These are phyloP conservation scores for Mycena amicta DNA, from an alignment of 768 basidiomycete genomes.

Conservation along the genomic window DNA sequence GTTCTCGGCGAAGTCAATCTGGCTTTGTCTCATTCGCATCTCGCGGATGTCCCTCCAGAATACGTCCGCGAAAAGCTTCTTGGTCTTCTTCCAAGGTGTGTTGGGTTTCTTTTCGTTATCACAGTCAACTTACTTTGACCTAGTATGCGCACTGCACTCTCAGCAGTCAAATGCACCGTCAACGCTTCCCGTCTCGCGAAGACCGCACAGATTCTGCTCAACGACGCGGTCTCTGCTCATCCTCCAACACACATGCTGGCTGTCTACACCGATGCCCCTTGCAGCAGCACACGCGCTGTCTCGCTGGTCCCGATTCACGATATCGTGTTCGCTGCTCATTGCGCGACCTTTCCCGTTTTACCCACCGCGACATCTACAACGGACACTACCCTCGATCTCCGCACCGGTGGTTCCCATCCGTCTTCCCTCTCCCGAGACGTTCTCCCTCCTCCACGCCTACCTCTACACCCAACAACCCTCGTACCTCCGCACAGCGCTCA, in stretches of 20 bases:
- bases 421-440: slow-evolving; percentile 55
- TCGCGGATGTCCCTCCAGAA: slow-evolving; percentile 20
- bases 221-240: slow-evolving; percentile 19
- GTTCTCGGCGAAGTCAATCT: slow-evolving; percentile 23
- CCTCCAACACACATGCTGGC: slow-evolving; percentile 40
- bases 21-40: slow-evolving; percentile 15
- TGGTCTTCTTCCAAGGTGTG: slow-evolving; percentile 16
- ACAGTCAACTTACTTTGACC: not conserved
- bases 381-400: slow-evolving; percentile 3
- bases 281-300: slow-evolving; percentile 27
- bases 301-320: slow-evolving; percentile 46
- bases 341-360: slow-evolving; percentile 38
- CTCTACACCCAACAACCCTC: slow-evolving; percentile 51
- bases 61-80: slow-evolving; percentile 25
- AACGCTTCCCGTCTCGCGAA: slow-evolving; percentile 15
- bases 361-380: slow-evolving; percentile 24
- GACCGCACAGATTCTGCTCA: slow-evolving; percentile 30
- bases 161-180: not conserved
- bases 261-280: slow-evolving; percentile 32
- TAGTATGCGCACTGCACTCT: slow-evolving; percentile 23
- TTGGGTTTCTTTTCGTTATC: not conserved
- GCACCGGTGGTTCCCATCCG: slow-evolving; percentile 55
- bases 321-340: slow-evolving; percentile 44
- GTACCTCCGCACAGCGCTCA: slow-evolving; percentile 41
- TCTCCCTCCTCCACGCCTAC: slow-evolving; percentile 49